phyloP scores from a whole-genome alignment of 1,139 yeast genomes.

The Candida frijolesensis region DNA sequence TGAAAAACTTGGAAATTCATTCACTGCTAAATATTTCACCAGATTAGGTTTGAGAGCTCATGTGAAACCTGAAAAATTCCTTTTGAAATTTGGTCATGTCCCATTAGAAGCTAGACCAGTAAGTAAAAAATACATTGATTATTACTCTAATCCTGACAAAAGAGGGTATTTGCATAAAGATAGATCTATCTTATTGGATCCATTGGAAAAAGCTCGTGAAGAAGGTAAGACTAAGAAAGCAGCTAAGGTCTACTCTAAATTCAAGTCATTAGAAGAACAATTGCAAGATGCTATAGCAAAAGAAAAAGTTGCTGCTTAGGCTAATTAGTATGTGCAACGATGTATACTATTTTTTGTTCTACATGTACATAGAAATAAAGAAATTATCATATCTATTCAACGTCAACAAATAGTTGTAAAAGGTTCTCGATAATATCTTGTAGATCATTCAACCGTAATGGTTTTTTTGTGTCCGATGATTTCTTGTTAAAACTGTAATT shows the following conservation, averaged over 20 bases:
- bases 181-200: slow-evolving; percentile 41
- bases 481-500: slow-evolving; percentile 28
- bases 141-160: slow-evolving; percentile 69
- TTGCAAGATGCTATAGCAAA: slow-evolving; percentile 12
- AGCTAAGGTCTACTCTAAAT: slow-evolving; percentile 29
- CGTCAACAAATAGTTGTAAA: slow-evolving; percentile 37
- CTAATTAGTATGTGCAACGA: too few relatives aligned
- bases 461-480: slow-evolving; percentile 9
- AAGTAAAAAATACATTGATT: slow-evolving; percentile 76
- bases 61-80: slow-evolving; percentile 70
- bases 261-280: slow-evolving; percentile 15
- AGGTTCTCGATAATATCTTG: slow-evolving; percentile 42
- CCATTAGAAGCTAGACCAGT: slow-evolving; percentile 90
- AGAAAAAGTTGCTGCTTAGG: neutral
- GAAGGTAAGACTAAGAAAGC: slow-evolving; percentile 30
- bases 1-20: slow-evolving; percentile 71
- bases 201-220: slow-evolving; percentile 26
- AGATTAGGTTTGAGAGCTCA: slow-evolving; percentile 71
- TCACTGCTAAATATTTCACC: slow-evolving; percentile 73
- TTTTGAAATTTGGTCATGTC: slow-evolving; percentile 70
- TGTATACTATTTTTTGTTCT: neutral
- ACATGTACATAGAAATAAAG: slow-evolving; percentile 8
- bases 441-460: slow-evolving; percentile 30
- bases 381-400: slow-evolving; percentile 18
- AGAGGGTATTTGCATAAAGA: slow-evolving; percentile 71